Evolutionary conservation across 2,329 filamentous ascomycete genomes (phyloP).

Genomic region (Cordyceps pruinosa): DNA sequence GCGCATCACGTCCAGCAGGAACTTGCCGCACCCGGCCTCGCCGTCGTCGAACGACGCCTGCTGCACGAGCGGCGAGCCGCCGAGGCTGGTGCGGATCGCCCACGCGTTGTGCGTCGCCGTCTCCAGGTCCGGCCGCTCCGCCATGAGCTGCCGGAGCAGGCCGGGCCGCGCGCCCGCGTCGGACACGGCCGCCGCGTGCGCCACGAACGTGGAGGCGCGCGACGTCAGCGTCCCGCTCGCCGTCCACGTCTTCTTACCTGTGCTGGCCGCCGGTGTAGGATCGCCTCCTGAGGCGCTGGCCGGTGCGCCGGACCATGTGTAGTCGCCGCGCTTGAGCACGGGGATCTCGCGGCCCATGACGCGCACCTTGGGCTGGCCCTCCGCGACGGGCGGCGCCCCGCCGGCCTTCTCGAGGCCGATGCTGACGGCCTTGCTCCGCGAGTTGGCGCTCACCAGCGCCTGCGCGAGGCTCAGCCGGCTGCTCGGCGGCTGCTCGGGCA

Average conservation of each 20-base stretch:
- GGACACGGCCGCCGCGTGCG: constrained; percentile 36
- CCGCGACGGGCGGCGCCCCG: constrained; percentile 64
- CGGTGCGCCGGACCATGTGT: constrained; percentile 35
- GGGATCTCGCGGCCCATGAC: constrained; percentile 68
- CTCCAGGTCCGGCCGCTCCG: constrained; percentile 41
- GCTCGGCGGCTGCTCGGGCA: constrained; percentile 80
- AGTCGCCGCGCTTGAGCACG: constrained; percentile 72
- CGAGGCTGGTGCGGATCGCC: constrained; percentile 33
- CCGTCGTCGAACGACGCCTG: constrained; percentile 54
- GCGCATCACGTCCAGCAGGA: constrained; percentile 48
- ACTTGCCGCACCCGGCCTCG: constrained; percentile 51
- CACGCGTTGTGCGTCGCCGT: constrained; percentile 54
- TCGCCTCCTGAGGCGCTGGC: neutral
- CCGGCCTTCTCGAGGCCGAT: constrained; percentile 64
- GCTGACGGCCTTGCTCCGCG: constrained; percentile 66
- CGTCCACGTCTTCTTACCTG: constrained; percentile 37
- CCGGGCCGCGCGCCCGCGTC: constrained; percentile 35
- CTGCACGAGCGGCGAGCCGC: constrained; percentile 33
- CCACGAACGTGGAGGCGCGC: constrained; percentile 51
- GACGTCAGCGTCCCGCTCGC: constrained; percentile 44
- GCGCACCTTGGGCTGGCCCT: constrained; percentile 66
- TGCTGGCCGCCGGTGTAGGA: constrained; percentile 13
- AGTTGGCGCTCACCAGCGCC: constrained; percentile 76
- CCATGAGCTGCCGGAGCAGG: constrained; percentile 42
- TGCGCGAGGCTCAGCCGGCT: constrained; percentile 77